phyloP scores from a whole-genome alignment of 2,329 filamentous ascomycete species.

The Zymoseptoria tritici region DNA sequence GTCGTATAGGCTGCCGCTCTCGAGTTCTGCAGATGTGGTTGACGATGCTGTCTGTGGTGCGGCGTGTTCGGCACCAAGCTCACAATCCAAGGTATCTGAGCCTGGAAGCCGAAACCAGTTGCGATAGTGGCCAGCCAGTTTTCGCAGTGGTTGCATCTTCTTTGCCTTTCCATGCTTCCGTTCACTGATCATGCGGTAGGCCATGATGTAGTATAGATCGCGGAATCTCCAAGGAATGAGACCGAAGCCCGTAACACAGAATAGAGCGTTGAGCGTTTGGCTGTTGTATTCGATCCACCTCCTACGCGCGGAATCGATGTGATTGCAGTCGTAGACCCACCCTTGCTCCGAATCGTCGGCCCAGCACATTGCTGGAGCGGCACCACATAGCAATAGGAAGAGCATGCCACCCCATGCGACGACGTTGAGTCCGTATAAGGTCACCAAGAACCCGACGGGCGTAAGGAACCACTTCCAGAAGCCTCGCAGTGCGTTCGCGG shows the following conservation, averaged over 20 bases:
- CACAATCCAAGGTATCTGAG: conserved; percentile 50
- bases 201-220: conserved; percentile 66
- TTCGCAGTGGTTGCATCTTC: conserved; percentile 52
- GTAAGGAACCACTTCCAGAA: conserved; percentile 70
- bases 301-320: conserved; percentile 56
- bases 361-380: conserved; percentile 63
- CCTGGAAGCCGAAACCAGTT: conserved; percentile 68
- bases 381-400: conserved; percentile 75
- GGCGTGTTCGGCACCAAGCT: not conserved
- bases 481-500: conserved; percentile 39
- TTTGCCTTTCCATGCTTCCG: conserved; percentile 15
- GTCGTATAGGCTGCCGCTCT: conserved; percentile 11
- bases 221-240: conserved; percentile 77
- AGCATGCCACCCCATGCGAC: conserved; percentile 90
- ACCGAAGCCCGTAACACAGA: conserved; percentile 81
- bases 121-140: conserved; percentile 65
- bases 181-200: conserved; percentile 48
- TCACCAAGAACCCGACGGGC: conserved; percentile 67
- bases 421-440: conserved; percentile 72
- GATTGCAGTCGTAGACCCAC: conserved; percentile 26
- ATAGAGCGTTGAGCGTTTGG: conserved; percentile 75
- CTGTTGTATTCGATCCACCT: conserved; percentile 82
- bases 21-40: conserved; percentile 14
- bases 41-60: not conserved
- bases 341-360: conserved; percentile 31